Evolutionary conservation across 2,329 filamentous ascomycete species (phyloP), one percentile per base, ranked within the genome.

Genomic region (Tolypocladium nubicola): DNA sequence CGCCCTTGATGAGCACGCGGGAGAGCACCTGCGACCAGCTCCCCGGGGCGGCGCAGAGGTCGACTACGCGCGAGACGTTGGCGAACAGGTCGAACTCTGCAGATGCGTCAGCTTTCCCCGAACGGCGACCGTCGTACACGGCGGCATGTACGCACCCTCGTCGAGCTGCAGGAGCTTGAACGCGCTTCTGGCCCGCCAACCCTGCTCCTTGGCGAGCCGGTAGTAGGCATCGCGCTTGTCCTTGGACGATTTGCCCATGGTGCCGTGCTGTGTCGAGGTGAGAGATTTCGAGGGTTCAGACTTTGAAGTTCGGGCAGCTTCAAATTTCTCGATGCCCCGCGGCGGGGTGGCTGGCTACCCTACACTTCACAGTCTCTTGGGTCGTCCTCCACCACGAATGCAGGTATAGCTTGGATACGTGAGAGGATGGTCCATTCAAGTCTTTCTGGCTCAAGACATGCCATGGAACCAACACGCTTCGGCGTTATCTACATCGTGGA

Each of bases 221-320:
- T 99, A 99, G 75, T 99, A 99, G 52, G 92, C 92, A 72, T 99
- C 94, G 56, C 94, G 89, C 76, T 99, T 99, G 70, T 99, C 94
- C 74, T 99, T 99, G 53, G 93, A 97, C 1, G 94, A 96, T 72
- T 97, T 97, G 1, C 92, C 92, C 92, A 96, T 96, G 37, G 50
- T 73, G 62, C 26, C 23, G 37, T 23, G 35, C 13, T 13, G 30
- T 52, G 47, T 50, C 47, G 19, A 35, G 47, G 47, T 52, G 47
- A 37, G 47, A 50, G 33, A 35, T 35, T 52, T 35, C 30, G 10
- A 16, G 8, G 14, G 14, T 14, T 19, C 19, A 41, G 19, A 35
- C 14, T 26, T 45, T 11, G 11, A 26, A 26, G 43, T 16, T 52
- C 47, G 1, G 19, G 9, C 47, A 52, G 30, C 47, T 52, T 21